These are phyloP conservation scores for Suhomyces vadensis DNA, from an alignment of 805 yeast genomes.

Conservation along the genomic window DNA sequence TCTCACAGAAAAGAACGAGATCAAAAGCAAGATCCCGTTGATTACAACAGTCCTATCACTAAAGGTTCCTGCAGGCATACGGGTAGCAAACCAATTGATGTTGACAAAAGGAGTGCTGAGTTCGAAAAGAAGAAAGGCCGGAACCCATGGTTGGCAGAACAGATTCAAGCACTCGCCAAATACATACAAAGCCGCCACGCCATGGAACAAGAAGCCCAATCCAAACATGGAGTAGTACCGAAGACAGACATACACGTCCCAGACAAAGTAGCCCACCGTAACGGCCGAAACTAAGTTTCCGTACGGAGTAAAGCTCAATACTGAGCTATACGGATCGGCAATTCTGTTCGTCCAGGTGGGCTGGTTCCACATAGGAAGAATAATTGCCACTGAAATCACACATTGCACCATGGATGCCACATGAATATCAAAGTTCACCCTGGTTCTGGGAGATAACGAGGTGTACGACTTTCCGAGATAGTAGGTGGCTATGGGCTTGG, in stretches of 20 bases:
- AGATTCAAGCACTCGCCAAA: slow-evolving; percentile 67
- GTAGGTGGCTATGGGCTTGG: slow-evolving; percentile 51
- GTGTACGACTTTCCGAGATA: slow-evolving; percentile 59
- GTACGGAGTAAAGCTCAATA: slow-evolving; percentile 73
- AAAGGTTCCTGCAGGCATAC: slow-evolving; percentile 68
- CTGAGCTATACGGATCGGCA: slow-evolving; percentile 42
- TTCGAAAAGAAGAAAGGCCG: slow-evolving; percentile 82
- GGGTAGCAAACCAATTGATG: slow-evolving; percentile 85
- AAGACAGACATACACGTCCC: slow-evolving; percentile 81
- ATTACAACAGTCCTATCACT: slow-evolving; percentile 53
- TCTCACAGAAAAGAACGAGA: slow-evolving; percentile 73
- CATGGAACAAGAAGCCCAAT: slow-evolving; percentile 78
- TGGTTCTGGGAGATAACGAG: slow-evolving; percentile 43
- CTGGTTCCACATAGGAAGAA: slow-evolving; percentile 67
- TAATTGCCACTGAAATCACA: slow-evolving; percentile 55
- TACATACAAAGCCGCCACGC: slow-evolving; percentile 75
- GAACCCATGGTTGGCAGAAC: slow-evolving; percentile 76
- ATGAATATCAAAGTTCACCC: slow-evolving; percentile 85
- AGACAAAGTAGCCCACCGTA: slow-evolving; percentile 82
- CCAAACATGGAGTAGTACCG: slow-evolving; percentile 71
- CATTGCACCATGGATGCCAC: slow-evolving; percentile 87
- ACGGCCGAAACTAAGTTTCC: slow-evolving; percentile 71
- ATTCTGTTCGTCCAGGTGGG: slow-evolving; percentile 40
- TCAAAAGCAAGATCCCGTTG: slow-evolving; percentile 72
- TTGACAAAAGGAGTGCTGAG: slow-evolving; percentile 94